Evolutionary conservation across 805 yeast genomes (phyloP), one percentile per base, ranked within the genome.

Genomic region (Yarrowia sp.): DNA sequence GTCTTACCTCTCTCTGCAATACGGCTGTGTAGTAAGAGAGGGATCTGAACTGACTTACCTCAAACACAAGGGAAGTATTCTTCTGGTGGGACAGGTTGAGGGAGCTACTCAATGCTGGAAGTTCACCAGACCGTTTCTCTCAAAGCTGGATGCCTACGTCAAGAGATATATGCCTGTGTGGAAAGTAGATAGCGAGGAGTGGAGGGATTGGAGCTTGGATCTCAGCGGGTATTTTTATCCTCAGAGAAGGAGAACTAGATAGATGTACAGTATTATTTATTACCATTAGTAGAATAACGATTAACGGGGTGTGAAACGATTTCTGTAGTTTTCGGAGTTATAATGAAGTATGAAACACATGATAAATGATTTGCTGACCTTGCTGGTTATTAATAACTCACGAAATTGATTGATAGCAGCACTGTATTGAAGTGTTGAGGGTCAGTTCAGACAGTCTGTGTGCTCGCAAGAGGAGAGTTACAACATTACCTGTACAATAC

Each of bases 161-260:
- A 51, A 51, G 5, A n/a, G 24, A 6, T 13, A 24, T 33, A 3
- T 51, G 12, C 58, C 58, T 4, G 32, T 35, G 6, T 51, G 58
- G 58, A 51, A 51, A 9, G 42, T 6, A 3, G 58, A 24, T 2
- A 9, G 24, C n/a, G 42, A 35, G 10, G 58, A 51, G 5, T 51
- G 58, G 58, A 51, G 14, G 8, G 58, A 33, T 14, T 51, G 58
- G 58, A 21, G 35, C 32, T 1, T 51, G 41, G 58, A 51, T 16
- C 5, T 51, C 4, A 29, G 38, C 4, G 58, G 58, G 13, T 51
- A 29, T 12, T 51, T 51, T 13, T 35, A 33, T 24, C 58, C 58
- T 8, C 42, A 35, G 16, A 14, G 58, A 13, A 35, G 42, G n/a
- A 32, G 58, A 22, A 35, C 42, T 1, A 51, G 58, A 24, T 51